These are phyloP conservation scores for Tulasnella sp. DNA, from an alignment of 768 basidiomycete genomes.

Conservation along the genomic window DNA sequence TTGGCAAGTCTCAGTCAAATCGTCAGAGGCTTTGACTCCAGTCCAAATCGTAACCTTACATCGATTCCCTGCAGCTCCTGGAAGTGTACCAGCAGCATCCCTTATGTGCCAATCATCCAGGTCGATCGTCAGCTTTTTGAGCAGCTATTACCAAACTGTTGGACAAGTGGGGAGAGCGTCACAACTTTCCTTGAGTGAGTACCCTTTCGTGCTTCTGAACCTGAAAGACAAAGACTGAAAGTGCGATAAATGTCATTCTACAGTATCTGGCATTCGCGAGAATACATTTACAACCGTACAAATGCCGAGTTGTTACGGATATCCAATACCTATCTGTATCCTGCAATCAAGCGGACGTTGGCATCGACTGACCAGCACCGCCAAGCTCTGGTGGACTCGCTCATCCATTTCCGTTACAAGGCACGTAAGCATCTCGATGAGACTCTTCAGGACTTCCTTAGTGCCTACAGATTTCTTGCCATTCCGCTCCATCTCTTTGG, in stretches of 20 bases:
- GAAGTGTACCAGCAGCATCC: neutral
- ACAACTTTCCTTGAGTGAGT: neutral
- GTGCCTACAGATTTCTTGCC: neutral
- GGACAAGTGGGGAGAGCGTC: neutral
- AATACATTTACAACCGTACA: neutral
- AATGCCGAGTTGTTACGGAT: neutral
- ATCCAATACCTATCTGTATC: neutral
- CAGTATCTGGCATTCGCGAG: neutral
- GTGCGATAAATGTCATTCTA: neutral
- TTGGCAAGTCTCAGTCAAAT: neutral
- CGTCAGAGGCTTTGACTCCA: neutral
- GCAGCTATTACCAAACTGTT: neutral
- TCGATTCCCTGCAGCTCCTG: neutral
- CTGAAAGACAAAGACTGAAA: no score
- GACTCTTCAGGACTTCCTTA: neutral
- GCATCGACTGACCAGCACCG: neutral
- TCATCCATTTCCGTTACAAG: neutral
- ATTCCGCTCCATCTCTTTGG: neutral
- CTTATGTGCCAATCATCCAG: neutral
- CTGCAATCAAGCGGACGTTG: neutral
- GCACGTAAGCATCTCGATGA: neutral
- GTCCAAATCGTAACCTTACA: no score
- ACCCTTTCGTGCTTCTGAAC: neutral
- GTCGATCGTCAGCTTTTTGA: neutral
- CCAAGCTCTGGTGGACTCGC: neutral